Evolutionary conservation across 352 stramenopile species (phyloP).

Genomic region (Globisporangium middletonii): DNA sequence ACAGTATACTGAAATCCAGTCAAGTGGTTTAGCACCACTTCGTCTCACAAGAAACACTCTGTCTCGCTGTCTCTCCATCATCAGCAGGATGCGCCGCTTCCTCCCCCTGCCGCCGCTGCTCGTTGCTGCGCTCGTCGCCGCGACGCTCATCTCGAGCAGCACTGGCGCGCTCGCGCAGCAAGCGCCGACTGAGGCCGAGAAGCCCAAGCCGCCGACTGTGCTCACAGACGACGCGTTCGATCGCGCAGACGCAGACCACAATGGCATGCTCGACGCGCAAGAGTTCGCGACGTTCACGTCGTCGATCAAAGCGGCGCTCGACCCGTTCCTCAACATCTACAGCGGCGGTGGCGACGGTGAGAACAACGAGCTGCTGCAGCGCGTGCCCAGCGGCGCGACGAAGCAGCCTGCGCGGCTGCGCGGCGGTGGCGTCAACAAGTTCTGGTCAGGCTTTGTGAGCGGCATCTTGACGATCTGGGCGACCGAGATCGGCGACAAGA

Average conservation of each 20-base stretch:
- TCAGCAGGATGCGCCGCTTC: too few species aligned
- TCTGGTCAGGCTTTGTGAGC: constrained; percentile 84
- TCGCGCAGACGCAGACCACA: constrained; percentile 63
- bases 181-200: constrained; percentile 16
- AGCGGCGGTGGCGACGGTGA: constrained; percentile 13
- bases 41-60: too few species aligned
- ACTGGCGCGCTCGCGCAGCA: constrained; percentile 3
- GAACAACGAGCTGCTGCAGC: constrained; percentile 14
- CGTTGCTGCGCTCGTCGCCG: constrained; percentile 6
- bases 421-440: constrained; percentile 52
- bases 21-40: too few species aligned
- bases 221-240: constrained; percentile 43
- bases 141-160: constrained; percentile 10
- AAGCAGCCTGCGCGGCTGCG: constrained; percentile 23
- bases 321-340: constrained; percentile 38
- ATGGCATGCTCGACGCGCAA: constrained; percentile 49
- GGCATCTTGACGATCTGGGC: constrained; percentile 96
- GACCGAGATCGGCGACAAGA: constrained; percentile 99
- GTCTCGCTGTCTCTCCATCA: too few species aligned
- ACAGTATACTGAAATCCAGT: too few species aligned
- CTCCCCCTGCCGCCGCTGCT: constrained; percentile 6
- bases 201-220: constrained; percentile 16
- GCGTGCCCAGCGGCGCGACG: not conserved
- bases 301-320: constrained; percentile 42
- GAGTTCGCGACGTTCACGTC: constrained; percentile 66